Evolutionary conservation across 75 land plant genomes (phyloP).

Genomic region (Cupressus sempervirens): DNA sequence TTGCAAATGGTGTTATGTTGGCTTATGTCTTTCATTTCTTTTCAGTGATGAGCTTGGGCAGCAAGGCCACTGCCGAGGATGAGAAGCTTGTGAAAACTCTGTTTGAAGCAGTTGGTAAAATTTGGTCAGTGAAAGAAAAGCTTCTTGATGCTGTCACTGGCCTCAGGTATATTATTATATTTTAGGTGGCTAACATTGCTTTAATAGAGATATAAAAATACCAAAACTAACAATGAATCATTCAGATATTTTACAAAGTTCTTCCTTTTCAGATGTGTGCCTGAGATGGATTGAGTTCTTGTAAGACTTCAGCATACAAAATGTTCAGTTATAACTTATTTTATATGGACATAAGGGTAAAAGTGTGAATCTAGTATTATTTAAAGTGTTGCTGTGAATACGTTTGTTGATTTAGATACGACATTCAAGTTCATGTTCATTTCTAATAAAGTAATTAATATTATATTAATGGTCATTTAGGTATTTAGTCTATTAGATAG

Average conservation of each 20-base stretch:
- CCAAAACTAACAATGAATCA: neutral
- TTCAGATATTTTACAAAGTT: neutral
- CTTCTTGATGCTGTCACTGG: constrained; percentile 94
- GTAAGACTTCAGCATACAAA: neutral
- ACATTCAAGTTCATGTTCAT: neutral
- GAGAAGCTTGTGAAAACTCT: constrained; percentile 53
- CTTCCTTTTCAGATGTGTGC: neutral
- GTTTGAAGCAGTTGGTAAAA: constrained; percentile 80
- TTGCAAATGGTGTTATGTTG: neutral
- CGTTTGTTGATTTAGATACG: neutral
- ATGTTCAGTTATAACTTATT: neutral
- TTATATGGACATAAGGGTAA: neutral
- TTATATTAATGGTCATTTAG: too few relatives aligned
- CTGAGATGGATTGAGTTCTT: neutral
- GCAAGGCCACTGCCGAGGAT: constrained; percentile 66
- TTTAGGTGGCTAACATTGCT: neutral
- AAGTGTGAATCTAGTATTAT: neutral
- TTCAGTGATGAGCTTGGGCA: constrained; percentile 79
- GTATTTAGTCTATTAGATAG: too few relatives aligned
- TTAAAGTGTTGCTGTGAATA: neutral
- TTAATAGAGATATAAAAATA: neutral
- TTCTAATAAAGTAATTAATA: too few relatives aligned
- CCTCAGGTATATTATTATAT: constrained; percentile 51
- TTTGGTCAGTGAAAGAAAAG: constrained; percentile 84
- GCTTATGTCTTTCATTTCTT: neutral